Percentiles rank a stretch among this genome's conserved stretches.
phyloP scores from a whole-genome alignment of 2,329 filamentous ascomycete genomes.

The Fusarium sp. region DNA sequence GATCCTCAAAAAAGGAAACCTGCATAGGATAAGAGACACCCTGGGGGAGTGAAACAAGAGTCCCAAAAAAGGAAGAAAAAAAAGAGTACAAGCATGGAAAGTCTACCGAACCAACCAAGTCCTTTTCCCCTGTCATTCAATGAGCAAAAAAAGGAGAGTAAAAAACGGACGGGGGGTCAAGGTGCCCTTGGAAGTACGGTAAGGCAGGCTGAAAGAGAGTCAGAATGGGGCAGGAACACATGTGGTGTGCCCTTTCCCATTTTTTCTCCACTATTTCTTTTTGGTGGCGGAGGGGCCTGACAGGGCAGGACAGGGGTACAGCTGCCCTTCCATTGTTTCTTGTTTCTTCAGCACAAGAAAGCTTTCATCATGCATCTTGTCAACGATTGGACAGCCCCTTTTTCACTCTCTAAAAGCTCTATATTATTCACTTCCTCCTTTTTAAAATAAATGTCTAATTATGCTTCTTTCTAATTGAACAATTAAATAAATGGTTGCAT shows the following conservation, averaged over 20 bases:
- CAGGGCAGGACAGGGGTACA: slow-evolving; percentile 13
- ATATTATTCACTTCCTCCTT: neutral
- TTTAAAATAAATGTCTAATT: neutral
- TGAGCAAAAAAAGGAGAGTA: slow-evolving; percentile 28
- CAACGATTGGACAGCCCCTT: neutral
- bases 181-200: neutral
- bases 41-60: slow-evolving; percentile 15
- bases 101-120: neutral
- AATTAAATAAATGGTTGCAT: slow-evolving; percentile 2
- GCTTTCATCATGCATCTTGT: neutral
- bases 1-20: slow-evolving; percentile 31
- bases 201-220: slow-evolving; percentile 11
- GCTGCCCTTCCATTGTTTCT: slow-evolving; percentile 2
- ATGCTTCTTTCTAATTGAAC: neutral
- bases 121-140: slow-evolving; percentile 14
- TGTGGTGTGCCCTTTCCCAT: slow-evolving; percentile 22
- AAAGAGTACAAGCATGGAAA: neutral
- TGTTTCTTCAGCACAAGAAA: neutral
- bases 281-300: slow-evolving; percentile 5
- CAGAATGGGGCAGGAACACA: slow-evolving; percentile 32
- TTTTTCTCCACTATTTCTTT: slow-evolving; percentile 3
- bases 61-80: slow-evolving; percentile 7
- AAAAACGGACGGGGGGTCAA: neutral
- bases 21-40: slow-evolving; percentile 15
- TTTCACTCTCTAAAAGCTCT: neutral